Conservation (phyloP, 306 rosid genomes). For the Trifolium pratense region DNA sequence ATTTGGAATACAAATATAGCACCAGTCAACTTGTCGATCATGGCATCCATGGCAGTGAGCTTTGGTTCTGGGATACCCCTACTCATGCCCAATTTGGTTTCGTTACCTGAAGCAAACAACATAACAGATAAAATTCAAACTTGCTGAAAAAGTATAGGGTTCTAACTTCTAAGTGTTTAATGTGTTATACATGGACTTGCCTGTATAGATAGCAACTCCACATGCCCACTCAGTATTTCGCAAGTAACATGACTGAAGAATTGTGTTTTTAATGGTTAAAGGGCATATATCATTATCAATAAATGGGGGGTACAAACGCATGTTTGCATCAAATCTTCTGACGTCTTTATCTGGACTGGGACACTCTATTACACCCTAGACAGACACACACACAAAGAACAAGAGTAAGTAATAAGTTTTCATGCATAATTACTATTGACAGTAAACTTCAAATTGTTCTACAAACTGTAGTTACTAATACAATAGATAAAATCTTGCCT, state of each 20-base stretch:
- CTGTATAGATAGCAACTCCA: conserved; percentile 95
- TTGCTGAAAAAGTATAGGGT: conserved; percentile 31
- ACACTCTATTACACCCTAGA: conserved; percentile 96
- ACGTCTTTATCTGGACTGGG: conserved; percentile 91
- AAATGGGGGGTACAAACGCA: conserved; percentile 96
- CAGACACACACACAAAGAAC: conserved; percentile 13
- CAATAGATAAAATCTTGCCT: conserved; percentile 56
- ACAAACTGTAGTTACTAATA: conserved; percentile 18
- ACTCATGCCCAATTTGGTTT: conserved; percentile 99
- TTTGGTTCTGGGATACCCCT: conserved; percentile 97
- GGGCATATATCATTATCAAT: conserved; percentile 93
- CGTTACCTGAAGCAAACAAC: conserved; percentile 77
- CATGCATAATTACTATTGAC: conserved; percentile 26
- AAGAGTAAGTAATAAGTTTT: conserved; percentile 12
- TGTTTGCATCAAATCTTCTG: conserved; percentile 92
- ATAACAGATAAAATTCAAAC: conserved; percentile 30
- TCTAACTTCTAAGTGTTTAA: conserved; percentile 41
- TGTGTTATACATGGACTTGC: conserved; percentile 55
- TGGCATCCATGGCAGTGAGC: conserved; percentile 98
- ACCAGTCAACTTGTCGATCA: conserved; percentile 98
- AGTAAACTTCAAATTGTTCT: conserved; percentile 36
- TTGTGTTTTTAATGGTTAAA: conserved; percentile 87
- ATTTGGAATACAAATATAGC: conserved; percentile 96
- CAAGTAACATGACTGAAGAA: conserved; percentile 98
- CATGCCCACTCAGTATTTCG: conserved; percentile 99